phyloP scores from a whole-genome alignment of 176 grass and related monocot species.

The Urochloa ruziziensis region DNA sequence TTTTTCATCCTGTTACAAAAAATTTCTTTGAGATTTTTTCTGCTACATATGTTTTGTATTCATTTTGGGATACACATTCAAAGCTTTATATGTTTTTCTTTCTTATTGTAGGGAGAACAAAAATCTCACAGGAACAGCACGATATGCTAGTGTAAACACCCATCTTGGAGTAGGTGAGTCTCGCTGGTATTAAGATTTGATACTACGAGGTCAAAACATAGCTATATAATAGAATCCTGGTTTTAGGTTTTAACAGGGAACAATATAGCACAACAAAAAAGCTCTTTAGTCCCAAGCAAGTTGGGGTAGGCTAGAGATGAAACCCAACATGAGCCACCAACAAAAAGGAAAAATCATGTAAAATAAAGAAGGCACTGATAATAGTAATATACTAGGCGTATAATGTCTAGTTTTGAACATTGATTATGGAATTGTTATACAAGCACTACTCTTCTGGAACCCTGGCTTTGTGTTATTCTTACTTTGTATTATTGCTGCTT shows the following conservation, averaged over 20 bases:
- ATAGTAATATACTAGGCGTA: not conserved
- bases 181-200: not conserved
- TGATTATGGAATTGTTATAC: not conserved
- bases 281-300: not conserved
- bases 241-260: not conserved
- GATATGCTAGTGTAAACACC: slow-evolving; percentile 74
- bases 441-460: slow-evolving; percentile 8
- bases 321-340: not conserved
- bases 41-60: not conserved
- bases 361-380: not conserved
- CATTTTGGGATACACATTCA: slow-evolving; percentile 2
- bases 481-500: not conserved
- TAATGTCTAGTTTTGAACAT: not conserved
- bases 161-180: slow-evolving; percentile 72
- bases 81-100: slow-evolving; percentile 35
- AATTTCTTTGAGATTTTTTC: not conserved
- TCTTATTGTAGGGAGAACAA: slow-evolving; percentile 57
- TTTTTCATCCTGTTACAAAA: not conserved
- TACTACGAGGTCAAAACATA: not conserved
- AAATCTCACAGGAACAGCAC: slow-evolving; percentile 74
- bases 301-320: not conserved
- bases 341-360: not conserved
- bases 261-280: not conserved
- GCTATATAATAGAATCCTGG: not conserved
- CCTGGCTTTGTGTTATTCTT: not conserved